A percentile compares a stretch with the other conserved stretches of the same genome.
These are phyloP conservation scores for Diversispora epigaea DNA, from an alignment of 192 early-diverging fungal species.

Conservation along the genomic window DNA sequence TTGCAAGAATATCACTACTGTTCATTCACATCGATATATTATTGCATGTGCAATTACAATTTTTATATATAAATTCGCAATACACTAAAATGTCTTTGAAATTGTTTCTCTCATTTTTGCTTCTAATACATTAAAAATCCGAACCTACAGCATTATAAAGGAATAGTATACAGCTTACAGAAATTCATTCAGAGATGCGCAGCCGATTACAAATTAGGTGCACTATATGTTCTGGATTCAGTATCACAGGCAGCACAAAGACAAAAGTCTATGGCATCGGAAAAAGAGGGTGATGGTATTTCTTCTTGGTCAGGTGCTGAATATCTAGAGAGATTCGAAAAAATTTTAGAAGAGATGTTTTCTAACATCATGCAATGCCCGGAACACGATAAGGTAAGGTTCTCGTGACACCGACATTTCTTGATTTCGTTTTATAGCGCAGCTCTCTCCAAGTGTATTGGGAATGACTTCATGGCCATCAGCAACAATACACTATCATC, in stretches of 20 bases:
- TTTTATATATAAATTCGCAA: not conserved
- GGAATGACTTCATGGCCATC: too few relatives aligned
- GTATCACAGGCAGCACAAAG: slow-evolving; percentile 50
- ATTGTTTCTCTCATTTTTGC: slow-evolving; percentile 2
- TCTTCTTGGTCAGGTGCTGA: slow-evolving; percentile 34
- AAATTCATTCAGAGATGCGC: slow-evolving; percentile 53
- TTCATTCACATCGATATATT: too few relatives aligned
- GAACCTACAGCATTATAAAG: slow-evolving; percentile 49
- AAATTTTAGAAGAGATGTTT: slow-evolving; percentile 46
- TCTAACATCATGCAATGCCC: slow-evolving; percentile 43
- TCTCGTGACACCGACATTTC: not conserved
- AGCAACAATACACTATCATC: too few relatives aligned
- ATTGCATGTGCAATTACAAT: too few relatives aligned
- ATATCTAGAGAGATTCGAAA: slow-evolving; percentile 45
- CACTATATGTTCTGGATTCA: slow-evolving; percentile 62
- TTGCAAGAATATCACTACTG: too few relatives aligned
- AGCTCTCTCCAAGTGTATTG: too few relatives aligned
- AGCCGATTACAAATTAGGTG: slow-evolving; percentile 58
- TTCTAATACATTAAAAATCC: not conserved
- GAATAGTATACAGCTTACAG: slow-evolving; percentile 50
- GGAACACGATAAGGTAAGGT: slow-evolving; percentile 48
- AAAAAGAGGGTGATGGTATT: slow-evolving; percentile 35
- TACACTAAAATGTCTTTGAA: not conserved
- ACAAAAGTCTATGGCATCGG: slow-evolving; percentile 32
- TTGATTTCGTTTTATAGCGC: not conserved